These are phyloP conservation scores for Quercus gilva DNA, from an alignment of 306 rosid genomes.

Conservation along the genomic window DNA sequence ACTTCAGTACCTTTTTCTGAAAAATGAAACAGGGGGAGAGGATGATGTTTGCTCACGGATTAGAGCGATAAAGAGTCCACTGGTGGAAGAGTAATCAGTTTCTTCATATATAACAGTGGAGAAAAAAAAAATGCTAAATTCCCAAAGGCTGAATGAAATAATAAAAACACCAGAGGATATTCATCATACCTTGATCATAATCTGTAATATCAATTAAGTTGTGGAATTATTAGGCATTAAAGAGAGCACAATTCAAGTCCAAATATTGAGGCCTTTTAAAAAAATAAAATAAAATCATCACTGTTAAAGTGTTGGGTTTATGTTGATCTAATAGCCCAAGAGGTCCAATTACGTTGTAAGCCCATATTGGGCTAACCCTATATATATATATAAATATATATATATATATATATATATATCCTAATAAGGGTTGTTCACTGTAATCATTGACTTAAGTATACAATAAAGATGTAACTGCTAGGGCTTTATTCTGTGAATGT, in stretches of 20 bases:
- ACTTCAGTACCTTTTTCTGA: background rate
- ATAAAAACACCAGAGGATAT: background rate
- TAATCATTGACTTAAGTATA: too few species aligned
- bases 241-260: background rate
- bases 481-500: too few species aligned
- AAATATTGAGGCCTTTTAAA: background rate
- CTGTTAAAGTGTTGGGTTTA: too few species aligned
- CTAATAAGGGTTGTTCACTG: too few species aligned
- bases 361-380: too few species aligned
- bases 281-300: too few species aligned
- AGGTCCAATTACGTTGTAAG: too few species aligned
- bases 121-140: background rate
- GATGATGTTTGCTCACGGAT: background rate
- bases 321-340: too few species aligned
- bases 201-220: background rate
- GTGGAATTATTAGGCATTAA: background rate
- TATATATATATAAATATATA: too few species aligned
- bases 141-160: background rate
- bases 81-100: background rate
- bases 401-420: too few species aligned
- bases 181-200: background rate
- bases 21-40: background rate
- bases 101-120: background rate
- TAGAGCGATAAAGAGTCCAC: background rate
- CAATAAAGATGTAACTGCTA: too few species aligned